phyloP scores from a whole-genome alignment of 116 monocot species.

The Trichopus zeylanicus region DNA sequence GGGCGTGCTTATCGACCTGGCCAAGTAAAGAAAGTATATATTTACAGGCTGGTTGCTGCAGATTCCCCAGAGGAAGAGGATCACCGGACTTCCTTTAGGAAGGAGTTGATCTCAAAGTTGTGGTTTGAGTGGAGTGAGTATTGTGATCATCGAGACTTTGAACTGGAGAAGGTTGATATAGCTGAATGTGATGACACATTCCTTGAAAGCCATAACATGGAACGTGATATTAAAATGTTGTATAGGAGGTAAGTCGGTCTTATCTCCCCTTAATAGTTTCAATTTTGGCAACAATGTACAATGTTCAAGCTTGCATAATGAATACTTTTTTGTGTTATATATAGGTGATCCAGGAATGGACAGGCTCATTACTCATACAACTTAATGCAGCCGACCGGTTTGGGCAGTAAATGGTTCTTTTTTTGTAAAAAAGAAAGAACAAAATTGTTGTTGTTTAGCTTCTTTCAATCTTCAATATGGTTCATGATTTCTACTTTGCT shows the following conservation, averaged over 20 bases:
- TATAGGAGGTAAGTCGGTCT: constrained; percentile 2
- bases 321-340: not conserved
- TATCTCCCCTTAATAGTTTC: not conserved
- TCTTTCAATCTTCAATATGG: not conserved
- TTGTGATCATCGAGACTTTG: constrained; percentile 25
- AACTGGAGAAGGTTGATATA: constrained; percentile 38
- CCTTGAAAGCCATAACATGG: constrained; percentile 27
- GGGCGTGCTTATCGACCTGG: constrained; percentile 91
- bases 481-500: not conserved
- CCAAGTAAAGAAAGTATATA: constrained; percentile 61
- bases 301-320: not conserved
- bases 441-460: not conserved
- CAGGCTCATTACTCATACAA: not conserved
- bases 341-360: not conserved
- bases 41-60: constrained; percentile 78
- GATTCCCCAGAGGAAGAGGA: constrained; percentile 65
- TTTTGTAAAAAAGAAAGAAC: not conserved
- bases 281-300: not conserved
- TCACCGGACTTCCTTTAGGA: constrained; percentile 63
- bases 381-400: not conserved
- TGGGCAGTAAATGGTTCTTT: not conserved
- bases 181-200: constrained; percentile 44
- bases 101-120: constrained; percentile 85
- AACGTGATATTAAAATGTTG: not conserved
- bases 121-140: constrained; percentile 91